Evolutionary conservation across 306 rosid species (phyloP).

Genomic region (Dalbergia oliveri): DNA sequence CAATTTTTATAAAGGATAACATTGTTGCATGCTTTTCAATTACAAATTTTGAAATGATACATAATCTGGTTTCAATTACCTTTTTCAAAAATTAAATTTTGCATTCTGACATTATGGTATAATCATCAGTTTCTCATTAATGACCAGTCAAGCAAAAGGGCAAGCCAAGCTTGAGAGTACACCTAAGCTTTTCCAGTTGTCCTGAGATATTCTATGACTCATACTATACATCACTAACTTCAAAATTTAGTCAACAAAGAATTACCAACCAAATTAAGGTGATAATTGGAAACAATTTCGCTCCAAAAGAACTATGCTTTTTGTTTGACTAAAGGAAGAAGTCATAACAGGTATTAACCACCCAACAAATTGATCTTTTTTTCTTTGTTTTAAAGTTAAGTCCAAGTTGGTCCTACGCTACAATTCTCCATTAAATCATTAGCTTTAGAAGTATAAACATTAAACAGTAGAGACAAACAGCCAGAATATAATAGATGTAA

Average conservation of each 20-base stretch:
- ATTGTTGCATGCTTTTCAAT: constrained; percentile 13
- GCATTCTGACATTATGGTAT: background rate
- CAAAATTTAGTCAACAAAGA: constrained; percentile 24
- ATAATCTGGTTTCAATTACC: constrained; percentile 1
- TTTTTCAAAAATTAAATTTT: background rate
- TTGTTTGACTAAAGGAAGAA: constrained; percentile 15
- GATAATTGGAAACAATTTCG: constrained; percentile 23
- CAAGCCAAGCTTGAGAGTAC: background rate
- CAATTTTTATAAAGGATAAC: constrained; percentile 27
- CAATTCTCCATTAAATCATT: constrained; percentile 26
- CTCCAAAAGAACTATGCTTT: background rate
- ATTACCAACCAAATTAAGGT: constrained; percentile 8
- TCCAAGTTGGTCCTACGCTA: constrained; percentile 16
- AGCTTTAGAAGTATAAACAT: background rate
- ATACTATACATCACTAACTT: constrained; percentile 31
- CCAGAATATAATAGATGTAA: no score
- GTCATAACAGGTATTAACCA: constrained; percentile 10
- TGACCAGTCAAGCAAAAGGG: constrained; percentile 30
- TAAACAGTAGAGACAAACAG: no score
- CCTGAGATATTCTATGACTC: constrained; percentile 11
- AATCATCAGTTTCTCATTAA: constrained; percentile 16
- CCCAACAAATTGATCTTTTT: background rate
- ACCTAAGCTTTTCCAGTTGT: constrained; percentile 10
- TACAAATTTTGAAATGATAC: background rate
- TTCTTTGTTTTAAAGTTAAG: constrained; percentile 9